phyloP scores from a whole-genome alignment of 208 protist genomes.

The Strigomonas culicis region DNA sequence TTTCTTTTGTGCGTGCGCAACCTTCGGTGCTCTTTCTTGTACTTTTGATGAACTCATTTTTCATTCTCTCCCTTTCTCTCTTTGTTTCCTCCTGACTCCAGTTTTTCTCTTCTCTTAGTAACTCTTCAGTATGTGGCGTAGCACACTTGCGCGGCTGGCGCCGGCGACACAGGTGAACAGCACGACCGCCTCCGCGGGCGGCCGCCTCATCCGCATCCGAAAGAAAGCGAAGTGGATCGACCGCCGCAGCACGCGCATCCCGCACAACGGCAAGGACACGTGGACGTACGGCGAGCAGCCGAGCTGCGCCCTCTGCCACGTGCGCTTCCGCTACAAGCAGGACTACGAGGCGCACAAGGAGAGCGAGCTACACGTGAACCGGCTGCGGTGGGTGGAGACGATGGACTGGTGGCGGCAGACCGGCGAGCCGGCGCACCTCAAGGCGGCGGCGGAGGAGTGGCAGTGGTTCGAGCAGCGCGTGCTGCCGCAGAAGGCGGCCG shows the following conservation, averaged over 20 bases:
- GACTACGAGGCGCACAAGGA: constrained; percentile 91
- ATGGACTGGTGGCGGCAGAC: constrained; percentile 78
- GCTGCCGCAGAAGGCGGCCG: constrained; percentile 53
- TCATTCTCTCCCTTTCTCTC: neutral
- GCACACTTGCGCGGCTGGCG: constrained; percentile 32
- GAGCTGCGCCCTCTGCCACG: constrained; percentile 84
- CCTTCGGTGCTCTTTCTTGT: constrained; percentile 7
- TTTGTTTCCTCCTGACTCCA: constrained; percentile 9
- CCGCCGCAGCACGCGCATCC: constrained; percentile 72
- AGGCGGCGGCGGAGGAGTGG: constrained; percentile 51
- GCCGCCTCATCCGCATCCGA: constrained; percentile 81
- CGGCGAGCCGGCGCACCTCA: constrained; percentile 63
- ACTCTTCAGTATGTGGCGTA: constrained; percentile 28
- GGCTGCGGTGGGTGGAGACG: constrained; percentile 84
- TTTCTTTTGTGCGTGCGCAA: neutral
- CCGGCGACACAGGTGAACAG: constrained; percentile 75
- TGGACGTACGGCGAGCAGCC: constrained; percentile 86
- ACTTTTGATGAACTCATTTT: constrained; percentile 4
- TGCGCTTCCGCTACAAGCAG: constrained; percentile 89
- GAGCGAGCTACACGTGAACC: constrained; percentile 81
- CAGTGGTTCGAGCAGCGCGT: constrained; percentile 70
- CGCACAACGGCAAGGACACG: constrained; percentile 85
- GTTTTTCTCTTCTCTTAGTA: constrained; percentile 10
- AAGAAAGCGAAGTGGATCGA: constrained; percentile 91
- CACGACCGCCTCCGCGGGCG: constrained; percentile 66